Evolutionary conservation across 768 basidiomycete genomes (phyloP).

Genomic region (Panaeolus cyanescens): DNA sequence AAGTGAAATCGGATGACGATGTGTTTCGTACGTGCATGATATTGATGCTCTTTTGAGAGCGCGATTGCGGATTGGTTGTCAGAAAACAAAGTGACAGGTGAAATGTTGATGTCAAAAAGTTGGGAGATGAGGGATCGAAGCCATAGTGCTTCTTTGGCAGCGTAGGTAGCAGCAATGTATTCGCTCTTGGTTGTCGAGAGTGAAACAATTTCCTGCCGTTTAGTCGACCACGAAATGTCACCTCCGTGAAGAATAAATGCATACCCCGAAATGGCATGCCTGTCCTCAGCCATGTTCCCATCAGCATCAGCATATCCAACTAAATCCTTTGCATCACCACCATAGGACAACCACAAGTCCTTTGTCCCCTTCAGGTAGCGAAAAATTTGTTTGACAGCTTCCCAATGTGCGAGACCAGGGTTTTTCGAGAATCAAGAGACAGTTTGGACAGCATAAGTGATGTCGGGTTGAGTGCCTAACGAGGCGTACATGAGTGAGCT

Average conservation of each 20-base stretch:
- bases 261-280: constrained; percentile 27
- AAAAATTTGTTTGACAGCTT: constrained; percentile 38
- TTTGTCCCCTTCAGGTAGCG: constrained; percentile 23
- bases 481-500: constrained; percentile 32
- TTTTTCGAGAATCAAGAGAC: constrained; percentile 28
- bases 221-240: constrained; percentile 32
- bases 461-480: constrained; percentile 30
- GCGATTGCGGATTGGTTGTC: constrained; percentile 23
- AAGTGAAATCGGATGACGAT: constrained; percentile 21
- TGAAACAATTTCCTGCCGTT: constrained; percentile 29
- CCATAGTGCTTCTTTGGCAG: no score
- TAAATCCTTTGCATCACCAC: constrained; percentile 20
- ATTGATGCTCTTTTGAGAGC: constrained; percentile 22
- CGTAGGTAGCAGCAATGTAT: constrained; percentile 29
- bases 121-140: constrained; percentile 20
- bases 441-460: constrained; percentile 24
- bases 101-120: constrained; percentile 7
- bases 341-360: constrained; percentile 23
- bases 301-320: constrained; percentile 20
- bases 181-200: constrained; percentile 36
- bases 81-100: constrained; percentile 16
- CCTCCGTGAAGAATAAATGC: constrained; percentile 24
- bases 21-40: constrained; percentile 17
- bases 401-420: constrained; percentile 31
- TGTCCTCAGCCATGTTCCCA: constrained; percentile 19